Conservation (phyloP, 495 filamentous ascomycete genomes). For the Trichocladium uniseriatum region DNA sequence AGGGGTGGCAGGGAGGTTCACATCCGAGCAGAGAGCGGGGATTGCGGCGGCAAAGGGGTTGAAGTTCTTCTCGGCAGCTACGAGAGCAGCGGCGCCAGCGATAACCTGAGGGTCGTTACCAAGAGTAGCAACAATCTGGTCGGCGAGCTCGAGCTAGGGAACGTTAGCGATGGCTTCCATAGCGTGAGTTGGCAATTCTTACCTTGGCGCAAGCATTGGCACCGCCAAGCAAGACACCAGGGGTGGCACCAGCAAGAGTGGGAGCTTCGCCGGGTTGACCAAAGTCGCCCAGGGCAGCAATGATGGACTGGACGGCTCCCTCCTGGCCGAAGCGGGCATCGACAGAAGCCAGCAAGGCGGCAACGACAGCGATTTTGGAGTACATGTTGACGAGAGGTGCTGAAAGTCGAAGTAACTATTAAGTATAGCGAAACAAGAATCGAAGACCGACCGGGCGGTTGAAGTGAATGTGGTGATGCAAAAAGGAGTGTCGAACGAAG, state of each 20-base stretch:
- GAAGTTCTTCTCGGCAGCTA: conserved; percentile 60
- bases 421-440: conserved; percentile 21
- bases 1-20: conserved; percentile 45
- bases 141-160: conserved; percentile 45
- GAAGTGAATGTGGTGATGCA: conserved; percentile 23
- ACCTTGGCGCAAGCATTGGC: conserved; percentile 51
- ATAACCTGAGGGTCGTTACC: conserved; percentile 44
- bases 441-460: conserved; percentile 32
- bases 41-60: conserved; percentile 49
- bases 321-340: conserved; percentile 51
- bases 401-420: no score
- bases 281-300: conserved; percentile 37
- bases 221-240: conserved; percentile 45
- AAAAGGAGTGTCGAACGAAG: conserved; percentile 34
- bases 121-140: conserved; percentile 48
- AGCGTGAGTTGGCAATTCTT: background rate
- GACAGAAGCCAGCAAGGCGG: conserved; percentile 36
- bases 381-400: conserved; percentile 35
- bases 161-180: conserved; percentile 1
- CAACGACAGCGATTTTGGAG: conserved; percentile 33
- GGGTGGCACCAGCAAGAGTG: conserved; percentile 45
- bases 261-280: conserved; percentile 44
- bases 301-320: conserved; percentile 33
- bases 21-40: conserved; percentile 49
- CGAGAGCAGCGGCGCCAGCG: conserved; percentile 46